A percentile compares a stretch with the other conserved stretches of the same genome.
phyloP scores from a whole-genome alignment of 129 eudicot genomes.

The Deinandra increscens region DNA sequence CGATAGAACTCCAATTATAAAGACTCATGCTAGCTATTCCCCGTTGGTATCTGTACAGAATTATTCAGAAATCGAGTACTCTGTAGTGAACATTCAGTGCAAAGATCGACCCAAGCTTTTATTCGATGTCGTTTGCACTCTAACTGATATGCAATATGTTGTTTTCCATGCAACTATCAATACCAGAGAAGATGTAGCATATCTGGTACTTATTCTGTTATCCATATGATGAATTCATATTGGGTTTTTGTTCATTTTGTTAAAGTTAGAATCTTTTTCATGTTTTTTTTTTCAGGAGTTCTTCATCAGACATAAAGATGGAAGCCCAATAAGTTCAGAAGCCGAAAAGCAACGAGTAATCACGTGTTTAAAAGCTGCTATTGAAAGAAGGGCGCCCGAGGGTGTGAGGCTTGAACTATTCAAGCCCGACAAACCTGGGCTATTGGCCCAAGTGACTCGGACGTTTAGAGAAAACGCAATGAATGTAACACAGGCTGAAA shows the following conservation, averaged over 20 bases:
- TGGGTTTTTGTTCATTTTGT: neutral
- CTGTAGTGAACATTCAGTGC: constrained; percentile 77
- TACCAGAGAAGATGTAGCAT: constrained; percentile 54
- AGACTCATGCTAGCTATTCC: constrained; percentile 33
- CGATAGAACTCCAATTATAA: constrained; percentile 49
- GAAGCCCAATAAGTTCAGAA: constrained; percentile 83
- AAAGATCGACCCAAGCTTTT: constrained; percentile 78
- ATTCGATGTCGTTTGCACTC: constrained; percentile 83
- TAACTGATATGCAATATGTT: constrained; percentile 85
- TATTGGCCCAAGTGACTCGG: constrained; percentile 80
- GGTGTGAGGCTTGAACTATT: constrained; percentile 75
- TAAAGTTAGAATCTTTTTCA: constrained; percentile 11
- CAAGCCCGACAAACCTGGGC: constrained; percentile 50
- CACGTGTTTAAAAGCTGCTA: constrained; percentile 68
- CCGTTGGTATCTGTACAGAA: constrained; percentile 68
- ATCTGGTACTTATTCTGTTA: constrained; percentile 46
- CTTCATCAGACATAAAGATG: constrained; percentile 70
- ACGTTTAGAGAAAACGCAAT: constrained; percentile 92
- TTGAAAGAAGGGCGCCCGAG: constrained; percentile 84
- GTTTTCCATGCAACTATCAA: constrained; percentile 83
- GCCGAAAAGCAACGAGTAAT: constrained; percentile 84
- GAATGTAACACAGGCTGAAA: constrained; percentile 82
- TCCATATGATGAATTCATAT: neutral
- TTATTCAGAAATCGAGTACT: constrained; percentile 66
- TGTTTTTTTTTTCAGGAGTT: constrained; percentile 56